Evolutionary conservation across 331 rosid genomes (phyloP), one percentile per base, ranked within the genome.

Genomic region (Spiraea crenata): DNA sequence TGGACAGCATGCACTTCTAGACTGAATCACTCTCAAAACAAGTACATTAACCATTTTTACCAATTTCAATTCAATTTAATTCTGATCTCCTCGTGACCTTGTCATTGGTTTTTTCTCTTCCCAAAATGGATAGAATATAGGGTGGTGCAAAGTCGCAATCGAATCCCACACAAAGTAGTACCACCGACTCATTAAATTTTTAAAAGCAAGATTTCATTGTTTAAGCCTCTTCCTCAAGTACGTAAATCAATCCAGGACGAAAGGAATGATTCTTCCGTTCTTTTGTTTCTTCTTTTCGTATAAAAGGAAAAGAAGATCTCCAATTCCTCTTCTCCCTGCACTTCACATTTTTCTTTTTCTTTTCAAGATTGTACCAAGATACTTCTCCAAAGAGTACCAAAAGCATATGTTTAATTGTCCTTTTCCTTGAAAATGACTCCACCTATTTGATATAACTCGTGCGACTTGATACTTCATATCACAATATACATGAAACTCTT

Each of bases 361-460:
- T 62, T 67, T 67, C 46, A n/a, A 51, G 46, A 5, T 71, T 44
- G 35, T 56, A 46, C 40, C 19, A 37, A 25, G 49, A 6, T 50
- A 48, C 25, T 73, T 73, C 20, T 15, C 17, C 20, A 41, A 39
- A 41, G 57, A 42, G 19, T 9, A 73, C 31, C 54, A 52, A 48
- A 48, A 54, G 71, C 56, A 52, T 54, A 71, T 41, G 13, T 68
- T 13, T 8, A 45, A 9, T 54, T 47, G 19, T 57, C 59, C 34
- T 44, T 39, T n/a, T 55, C 66, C 67, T 71, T 71, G 57, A 57
- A 71, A 58, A 34, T 3, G 75, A 71, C 75, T 58, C 57, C 67
- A 58, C 6, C 11, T 9, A 19, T 56, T 25, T 25, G 31, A 25
- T 25, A 25, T 25, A 25, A 25, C 31, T 25, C 31, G 31, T 25